These are phyloP conservation scores for Zygoascus meyerae DNA, from an alignment of 1,139 yeast species.

Conservation along the genomic window DNA sequence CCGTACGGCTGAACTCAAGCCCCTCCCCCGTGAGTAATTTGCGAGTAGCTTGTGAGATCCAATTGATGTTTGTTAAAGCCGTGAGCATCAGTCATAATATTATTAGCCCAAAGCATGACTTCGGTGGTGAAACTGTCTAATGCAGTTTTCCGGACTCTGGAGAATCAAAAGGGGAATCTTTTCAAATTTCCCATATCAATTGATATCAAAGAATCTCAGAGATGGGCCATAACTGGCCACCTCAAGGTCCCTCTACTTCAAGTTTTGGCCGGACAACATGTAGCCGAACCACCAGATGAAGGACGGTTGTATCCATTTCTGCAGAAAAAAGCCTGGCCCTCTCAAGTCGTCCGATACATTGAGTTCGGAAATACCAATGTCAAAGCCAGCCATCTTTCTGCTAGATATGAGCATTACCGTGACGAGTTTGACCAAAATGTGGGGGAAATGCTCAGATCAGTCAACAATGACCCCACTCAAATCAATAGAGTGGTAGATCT, in stretches of 20 bases:
- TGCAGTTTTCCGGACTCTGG: conserved; percentile 22
- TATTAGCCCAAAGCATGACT: neutral
- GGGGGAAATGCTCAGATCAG: conserved; percentile 47
- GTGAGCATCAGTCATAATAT: neutral
- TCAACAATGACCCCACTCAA: conserved; percentile 26
- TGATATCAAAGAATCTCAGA: conserved; percentile 33
- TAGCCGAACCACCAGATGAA: conserved; percentile 49
- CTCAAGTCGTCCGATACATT: conserved; percentile 46
- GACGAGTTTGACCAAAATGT: conserved; percentile 78
- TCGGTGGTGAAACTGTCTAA: conserved; percentile 20
- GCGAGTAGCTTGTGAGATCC: too few species aligned
- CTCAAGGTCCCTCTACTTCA: conserved; percentile 41
- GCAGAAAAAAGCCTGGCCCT: conserved; percentile 40
- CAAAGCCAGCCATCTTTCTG: conserved; percentile 69
- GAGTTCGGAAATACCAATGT: conserved; percentile 60
- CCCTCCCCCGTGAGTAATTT: too few species aligned
- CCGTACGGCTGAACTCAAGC: neutral
- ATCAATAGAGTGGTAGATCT: conserved; percentile 43
- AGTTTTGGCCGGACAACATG: conserved; percentile 42
- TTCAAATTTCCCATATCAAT: conserved; percentile 29
- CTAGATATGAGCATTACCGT: conserved; percentile 80
- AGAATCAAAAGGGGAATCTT: conserved; percentile 13
- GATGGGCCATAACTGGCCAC: conserved; percentile 51
- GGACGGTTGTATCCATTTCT: conserved; percentile 51
- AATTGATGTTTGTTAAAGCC: neutral